A percentile compares a stretch with the other conserved stretches of the same genome.
These are phyloP conservation scores for Paecilomyces fulvus DNA, from an alignment of 2,329 filamentous ascomycete genomes.

Conservation along the genomic window DNA sequence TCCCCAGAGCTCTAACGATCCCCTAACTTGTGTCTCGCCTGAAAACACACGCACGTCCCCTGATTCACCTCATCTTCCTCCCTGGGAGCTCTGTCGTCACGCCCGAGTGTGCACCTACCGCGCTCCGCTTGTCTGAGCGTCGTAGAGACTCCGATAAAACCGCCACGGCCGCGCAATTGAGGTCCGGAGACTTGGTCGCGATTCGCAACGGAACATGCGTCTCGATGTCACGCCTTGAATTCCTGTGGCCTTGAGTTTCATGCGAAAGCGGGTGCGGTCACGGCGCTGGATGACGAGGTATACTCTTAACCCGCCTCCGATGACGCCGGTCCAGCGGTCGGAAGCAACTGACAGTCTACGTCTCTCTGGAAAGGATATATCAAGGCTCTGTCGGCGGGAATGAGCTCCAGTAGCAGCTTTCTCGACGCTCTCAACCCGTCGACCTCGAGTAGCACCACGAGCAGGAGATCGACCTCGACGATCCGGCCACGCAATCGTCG, in stretches of 20 bases:
- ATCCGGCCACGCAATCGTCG: constrained; percentile 37
- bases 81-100: neutral
- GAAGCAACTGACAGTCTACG: constrained; percentile 11
- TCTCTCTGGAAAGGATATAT: constrained; percentile 5
- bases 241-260: constrained; percentile 7
- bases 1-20: neutral
- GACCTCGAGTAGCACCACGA: constrained; percentile 22
- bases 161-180: neutral
- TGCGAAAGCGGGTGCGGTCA: constrained; percentile 17
- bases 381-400: constrained; percentile 21
- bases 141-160: neutral
- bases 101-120: neutral
- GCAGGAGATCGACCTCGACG: constrained; percentile 26
- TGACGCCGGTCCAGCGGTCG: constrained; percentile 13
- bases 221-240: constrained; percentile 5
- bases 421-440: constrained; percentile 28
- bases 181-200: neutral
- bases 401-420: constrained; percentile 33
- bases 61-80: neutral
- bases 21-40: neutral
- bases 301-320: constrained; percentile 15
- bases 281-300: constrained; percentile 22
- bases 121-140: neutral
- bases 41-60: neutral
- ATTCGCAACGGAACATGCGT: constrained; percentile 5